phyloP scores from a whole-genome alignment of 2,329 filamentous ascomycete genomes.

The Cryphonectria radicalis region DNA sequence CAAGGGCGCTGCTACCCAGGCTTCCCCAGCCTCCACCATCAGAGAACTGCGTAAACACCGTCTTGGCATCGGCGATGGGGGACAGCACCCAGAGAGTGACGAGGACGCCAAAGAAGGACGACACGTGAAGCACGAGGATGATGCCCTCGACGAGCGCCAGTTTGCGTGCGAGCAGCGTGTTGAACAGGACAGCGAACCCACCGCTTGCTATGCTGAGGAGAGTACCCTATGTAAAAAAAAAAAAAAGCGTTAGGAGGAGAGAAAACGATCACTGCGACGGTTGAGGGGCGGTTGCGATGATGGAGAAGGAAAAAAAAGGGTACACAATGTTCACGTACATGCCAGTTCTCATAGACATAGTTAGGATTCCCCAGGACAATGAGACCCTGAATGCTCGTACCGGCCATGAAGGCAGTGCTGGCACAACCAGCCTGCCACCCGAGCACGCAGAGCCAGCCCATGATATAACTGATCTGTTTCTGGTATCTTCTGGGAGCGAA shows the following conservation, averaged over 20 bases:
- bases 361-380: slow-evolving; percentile 42
- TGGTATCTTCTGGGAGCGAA: slow-evolving; percentile 54
- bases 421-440: slow-evolving; percentile 51
- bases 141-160: slow-evolving; percentile 49
- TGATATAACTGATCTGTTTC: slow-evolving; percentile 58
- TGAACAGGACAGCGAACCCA: slow-evolving; percentile 46
- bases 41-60: slow-evolving; percentile 39
- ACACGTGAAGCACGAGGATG: slow-evolving; percentile 48
- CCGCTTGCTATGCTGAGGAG: slow-evolving; percentile 4
- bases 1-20: slow-evolving; percentile 41
- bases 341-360: slow-evolving; percentile 45
- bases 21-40: slow-evolving; percentile 41
- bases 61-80: slow-evolving; percentile 34
- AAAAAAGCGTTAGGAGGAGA: neutral
- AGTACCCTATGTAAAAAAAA: neutral
- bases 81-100: slow-evolving; percentile 44
- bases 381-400: slow-evolving; percentile 50
- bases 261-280: neutral
- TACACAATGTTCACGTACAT: slow-evolving; percentile 37
- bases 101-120: slow-evolving; percentile 49
- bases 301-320: slow-evolving; percentile 21
- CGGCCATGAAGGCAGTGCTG: slow-evolving; percentile 46
- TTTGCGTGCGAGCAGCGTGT: slow-evolving; percentile 45
- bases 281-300: neutral
- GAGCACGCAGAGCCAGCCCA: slow-evolving; percentile 51